Conservation (phyloP, 345 rosid genomes). For the Pugionium dolabratum region DNA sequence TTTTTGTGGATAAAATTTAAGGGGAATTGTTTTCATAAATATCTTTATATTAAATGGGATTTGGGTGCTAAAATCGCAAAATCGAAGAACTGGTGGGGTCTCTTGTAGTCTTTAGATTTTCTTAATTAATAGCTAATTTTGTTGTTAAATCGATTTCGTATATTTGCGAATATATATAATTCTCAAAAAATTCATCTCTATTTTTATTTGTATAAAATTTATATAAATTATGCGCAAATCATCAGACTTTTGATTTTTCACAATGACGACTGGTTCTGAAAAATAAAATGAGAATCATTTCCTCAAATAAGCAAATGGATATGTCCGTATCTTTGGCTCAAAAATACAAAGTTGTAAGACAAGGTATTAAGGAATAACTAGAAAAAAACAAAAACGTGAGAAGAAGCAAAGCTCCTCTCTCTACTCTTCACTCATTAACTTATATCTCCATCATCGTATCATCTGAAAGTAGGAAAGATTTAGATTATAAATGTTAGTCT, state of each 20-base stretch:
- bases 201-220: too few relatives aligned
- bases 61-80: neutral
- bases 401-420: slow-evolving; percentile 13
- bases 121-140: neutral
- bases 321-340: neutral
- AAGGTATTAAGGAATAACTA: neutral
- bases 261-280: too few relatives aligned
- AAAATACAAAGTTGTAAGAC: slow-evolving; percentile 16
- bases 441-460: slow-evolving; percentile 35
- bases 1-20: slow-evolving; percentile 27
- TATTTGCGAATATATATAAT: too few relatives aligned
- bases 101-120: slow-evolving; percentile 20
- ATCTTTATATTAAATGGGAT: neutral
- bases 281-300: too few relatives aligned
- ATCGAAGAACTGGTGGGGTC: neutral
- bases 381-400: neutral
- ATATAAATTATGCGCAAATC: too few relatives aligned
- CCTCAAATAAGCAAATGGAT: too few relatives aligned
- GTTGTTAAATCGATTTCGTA: too few relatives aligned
- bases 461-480: slow-evolving; percentile 32
- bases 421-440: slow-evolving; percentile 19
- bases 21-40: slow-evolving; percentile 24
- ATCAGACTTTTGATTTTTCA: too few relatives aligned
- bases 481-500: neutral
- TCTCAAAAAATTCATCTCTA: too few relatives aligned